These are phyloP conservation scores for Candida stauntonica DNA, from an alignment of 805 yeast genomes.

Conservation along the genomic window DNA sequence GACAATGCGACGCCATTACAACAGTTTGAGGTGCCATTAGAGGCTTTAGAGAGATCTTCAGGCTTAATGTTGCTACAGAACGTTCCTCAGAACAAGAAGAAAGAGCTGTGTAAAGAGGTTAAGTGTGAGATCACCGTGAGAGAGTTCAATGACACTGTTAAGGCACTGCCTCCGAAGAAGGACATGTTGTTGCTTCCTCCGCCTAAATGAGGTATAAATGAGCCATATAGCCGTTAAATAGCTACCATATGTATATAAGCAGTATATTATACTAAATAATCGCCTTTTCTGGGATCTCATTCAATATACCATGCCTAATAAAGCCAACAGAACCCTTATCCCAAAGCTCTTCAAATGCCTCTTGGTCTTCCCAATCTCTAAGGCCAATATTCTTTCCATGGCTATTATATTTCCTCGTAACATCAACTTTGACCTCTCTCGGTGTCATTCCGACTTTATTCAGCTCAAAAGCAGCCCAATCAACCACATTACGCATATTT, in stretches of 20 bases:
- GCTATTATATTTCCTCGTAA: slow-evolving; percentile 9
- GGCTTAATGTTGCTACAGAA: slow-evolving; percentile 79
- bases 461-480: slow-evolving; percentile 20
- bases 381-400: slow-evolving; percentile 10
- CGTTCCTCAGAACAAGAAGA: slow-evolving; percentile 52
- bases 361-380: slow-evolving; percentile 10
- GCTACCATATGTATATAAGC: not conserved
- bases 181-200: slow-evolving; percentile 13
- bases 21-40: slow-evolving; percentile 80
- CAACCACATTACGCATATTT: slow-evolving; percentile 4
- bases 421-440: slow-evolving; percentile 15
- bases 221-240: not conserved
- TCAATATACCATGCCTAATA: slow-evolving; percentile 7
- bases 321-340: slow-evolving; percentile 6
- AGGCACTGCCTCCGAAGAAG: slow-evolving; percentile 15
- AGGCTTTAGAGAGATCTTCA: slow-evolving; percentile 80
- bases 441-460: slow-evolving; percentile 17
- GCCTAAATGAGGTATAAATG: slow-evolving; percentile 5
- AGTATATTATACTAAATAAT: not conserved
- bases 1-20: slow-evolving; percentile 66
- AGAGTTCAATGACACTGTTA: slow-evolving; percentile 53
- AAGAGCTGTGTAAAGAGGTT: slow-evolving; percentile 74
- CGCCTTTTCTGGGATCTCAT: slow-evolving; percentile 2
- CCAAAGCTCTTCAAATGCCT: slow-evolving; percentile 7
- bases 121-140: slow-evolving; percentile 76